Evolutionary conservation across 2,329 filamentous ascomycete genomes (phyloP).

Genomic region (Stenocarpella maydis): DNA sequence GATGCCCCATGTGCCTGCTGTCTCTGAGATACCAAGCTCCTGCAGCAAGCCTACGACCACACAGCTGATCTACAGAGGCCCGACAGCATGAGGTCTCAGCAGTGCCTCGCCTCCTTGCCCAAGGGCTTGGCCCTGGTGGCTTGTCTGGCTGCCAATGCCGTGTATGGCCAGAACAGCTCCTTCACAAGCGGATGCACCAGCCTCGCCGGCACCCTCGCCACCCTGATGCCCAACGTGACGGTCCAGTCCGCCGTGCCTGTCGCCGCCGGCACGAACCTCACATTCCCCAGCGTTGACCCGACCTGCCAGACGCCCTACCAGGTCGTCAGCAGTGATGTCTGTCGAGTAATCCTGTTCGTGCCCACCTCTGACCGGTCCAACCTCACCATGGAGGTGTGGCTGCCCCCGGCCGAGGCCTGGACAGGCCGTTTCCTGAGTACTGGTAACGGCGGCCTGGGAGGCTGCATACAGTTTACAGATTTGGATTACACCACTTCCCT

Average conservation of each 20-base stretch:
- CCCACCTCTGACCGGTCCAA: conserved; percentile 48
- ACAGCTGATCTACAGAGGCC: conserved; percentile 18
- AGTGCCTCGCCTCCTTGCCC: conserved; percentile 3
- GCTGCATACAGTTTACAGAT: conserved; percentile 56
- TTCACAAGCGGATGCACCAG: conserved; percentile 36
- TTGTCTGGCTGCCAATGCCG: conserved; percentile 2
- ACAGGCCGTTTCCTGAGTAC: conserved; percentile 55
- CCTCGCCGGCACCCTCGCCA: conserved; percentile 42
- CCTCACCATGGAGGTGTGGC: conserved; percentile 56
- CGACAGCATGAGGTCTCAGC: conserved; percentile 16
- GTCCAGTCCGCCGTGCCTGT: conserved; percentile 48
- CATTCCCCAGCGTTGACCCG: conserved; percentile 47
- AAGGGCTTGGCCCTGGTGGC: conserved; percentile 6
- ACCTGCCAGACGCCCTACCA: conserved; percentile 45
- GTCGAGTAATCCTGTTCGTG: conserved; percentile 43
- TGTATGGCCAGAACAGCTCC: conserved; percentile 16
- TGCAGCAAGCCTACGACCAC: neutral
- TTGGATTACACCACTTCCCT: conserved; percentile 51
- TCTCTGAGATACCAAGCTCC: conserved; percentile 5
- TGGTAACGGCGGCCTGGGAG: conserved; percentile 57
- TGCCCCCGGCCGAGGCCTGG: conserved; percentile 51
- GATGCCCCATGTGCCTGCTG: too few species aligned
- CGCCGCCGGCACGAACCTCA: conserved; percentile 50
- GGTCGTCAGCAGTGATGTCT: conserved; percentile 40
- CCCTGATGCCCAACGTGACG: conserved; percentile 44